Evolutionary conservation across 176 grass and related monocot species (phyloP).

Genomic region (Aegilops longissima): DNA sequence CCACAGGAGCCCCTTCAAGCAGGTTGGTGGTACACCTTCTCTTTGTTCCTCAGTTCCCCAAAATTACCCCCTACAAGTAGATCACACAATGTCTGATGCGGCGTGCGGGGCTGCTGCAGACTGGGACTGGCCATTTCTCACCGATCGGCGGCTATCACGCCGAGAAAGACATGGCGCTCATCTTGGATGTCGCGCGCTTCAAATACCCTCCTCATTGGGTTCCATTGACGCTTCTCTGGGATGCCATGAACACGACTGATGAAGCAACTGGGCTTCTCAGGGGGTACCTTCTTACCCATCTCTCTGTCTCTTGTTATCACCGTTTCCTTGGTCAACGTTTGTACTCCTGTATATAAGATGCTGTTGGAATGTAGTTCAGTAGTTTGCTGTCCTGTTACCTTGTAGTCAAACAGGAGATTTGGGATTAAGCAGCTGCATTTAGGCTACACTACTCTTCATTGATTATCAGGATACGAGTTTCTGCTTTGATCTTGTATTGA

Average conservation of each 20-base stretch:
- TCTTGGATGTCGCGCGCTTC: conserved; percentile 92
- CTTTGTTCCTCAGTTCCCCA: background rate
- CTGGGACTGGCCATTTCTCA: conserved; percentile 92
- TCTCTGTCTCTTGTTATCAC: background rate
- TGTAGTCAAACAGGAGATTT: background rate
- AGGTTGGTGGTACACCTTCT: background rate
- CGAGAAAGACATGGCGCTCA: conserved; percentile 74
- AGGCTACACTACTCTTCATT: background rate
- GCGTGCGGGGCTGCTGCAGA: conserved; percentile 46
- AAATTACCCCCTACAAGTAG: too few species aligned
- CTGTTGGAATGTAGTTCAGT: background rate
- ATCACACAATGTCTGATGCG: background rate
- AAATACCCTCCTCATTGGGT: conserved; percentile 98
- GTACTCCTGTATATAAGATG: background rate
- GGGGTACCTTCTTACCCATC: conserved; percentile 46
- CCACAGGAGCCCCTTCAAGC: conserved; percentile 37
- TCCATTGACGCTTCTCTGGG: conserved; percentile 82
- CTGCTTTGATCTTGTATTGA: background rate
- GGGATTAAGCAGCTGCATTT: background rate
- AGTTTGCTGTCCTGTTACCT: background rate
- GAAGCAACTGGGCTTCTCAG: conserved; percentile 66
- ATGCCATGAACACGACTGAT: conserved; percentile 89
- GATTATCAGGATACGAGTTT: conserved; percentile 1
- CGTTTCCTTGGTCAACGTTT: background rate
- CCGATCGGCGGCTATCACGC: conserved; percentile 89